Evolutionary conservation across 164 flowering plant species (phyloP), one percentile per base, ranked within the genome.

Genomic region (Kingdonia uniflora): DNA sequence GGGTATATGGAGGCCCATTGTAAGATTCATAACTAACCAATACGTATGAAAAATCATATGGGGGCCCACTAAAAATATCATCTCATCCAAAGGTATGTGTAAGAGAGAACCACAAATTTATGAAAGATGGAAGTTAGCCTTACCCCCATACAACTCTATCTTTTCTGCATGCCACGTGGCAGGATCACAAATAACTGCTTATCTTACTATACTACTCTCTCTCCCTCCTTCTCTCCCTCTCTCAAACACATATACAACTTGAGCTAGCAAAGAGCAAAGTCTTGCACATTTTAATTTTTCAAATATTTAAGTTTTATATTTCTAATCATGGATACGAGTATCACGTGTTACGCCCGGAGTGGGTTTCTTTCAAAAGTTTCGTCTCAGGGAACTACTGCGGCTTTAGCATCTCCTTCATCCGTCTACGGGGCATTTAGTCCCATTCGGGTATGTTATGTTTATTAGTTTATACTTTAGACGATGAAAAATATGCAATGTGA

Each of bases 281-380:
- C 58, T 43, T 24, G 5, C 29, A 52, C 14, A 40, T 12, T 35
- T 45, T 46, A 19, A 17, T 45, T 24, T 23, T 3, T 15, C 22
- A 2, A 24, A 24, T 14, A 8, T 19, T 16, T n/a, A n/a, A n/a
- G n/a, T 35, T 19, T 45, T 45, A 14, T 21, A 19, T 6, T 42
- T 11, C 1, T 14, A 19, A 50, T 5, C 50, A 89, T 86, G 95
- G 94, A 86, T 71, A 67, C 95, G 25, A 58, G 82, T n/a, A 69
- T 85, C 43, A 63, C 82, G n/a, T 75, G 82, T 65, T 79, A 61
- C 61, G 63, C 90, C n/a, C 80, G 76, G 22, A 85, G 77, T 47
- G 60, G 74, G 8, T 63, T 82, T 38, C 42, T 80, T 4, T 80
- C 85, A 11, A 66, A 61, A 22, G 76, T 67, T 25, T 66, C 89